Evolutionary conservation across 345 rosid species (phyloP).

Genomic region (Populus euphratica): DNA sequence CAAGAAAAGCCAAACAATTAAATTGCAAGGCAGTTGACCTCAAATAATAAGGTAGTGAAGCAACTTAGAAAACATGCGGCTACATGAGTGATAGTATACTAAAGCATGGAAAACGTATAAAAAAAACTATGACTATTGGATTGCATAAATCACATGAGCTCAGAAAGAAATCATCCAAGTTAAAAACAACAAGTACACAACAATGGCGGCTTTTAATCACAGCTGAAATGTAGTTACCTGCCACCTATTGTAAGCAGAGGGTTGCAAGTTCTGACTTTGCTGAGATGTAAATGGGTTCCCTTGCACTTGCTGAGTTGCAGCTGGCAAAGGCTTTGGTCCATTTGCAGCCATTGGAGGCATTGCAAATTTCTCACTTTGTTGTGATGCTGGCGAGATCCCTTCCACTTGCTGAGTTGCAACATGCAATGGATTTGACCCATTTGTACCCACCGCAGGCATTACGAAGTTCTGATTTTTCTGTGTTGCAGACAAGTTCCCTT

Average conservation of each 20-base stretch:
- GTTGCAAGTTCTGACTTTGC: constrained; percentile 24
- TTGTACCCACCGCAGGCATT: constrained; percentile 19
- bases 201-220: background rate
- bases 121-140: background rate
- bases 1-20: background rate
- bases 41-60: background rate
- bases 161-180: background rate
- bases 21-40: background rate
- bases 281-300: background rate
- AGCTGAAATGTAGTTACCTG: constrained; percentile 20
- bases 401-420: constrained; percentile 26
- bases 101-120: background rate
- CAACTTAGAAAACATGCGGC: background rate
- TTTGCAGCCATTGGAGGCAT: background rate
- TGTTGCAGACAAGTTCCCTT: background rate
- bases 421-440: constrained; percentile 20
- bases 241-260: constrained; percentile 25
- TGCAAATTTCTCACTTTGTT: constrained; percentile 5
- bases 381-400: constrained; percentile 25
- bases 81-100: background rate
- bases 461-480: background rate
- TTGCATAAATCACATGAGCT: background rate
- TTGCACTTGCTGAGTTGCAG: constrained; percentile 21
- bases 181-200: background rate
- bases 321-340: background rate